phyloP scores from a whole-genome alignment of 2,329 filamentous ascomycete species.

The Scytalidium lignicola region DNA sequence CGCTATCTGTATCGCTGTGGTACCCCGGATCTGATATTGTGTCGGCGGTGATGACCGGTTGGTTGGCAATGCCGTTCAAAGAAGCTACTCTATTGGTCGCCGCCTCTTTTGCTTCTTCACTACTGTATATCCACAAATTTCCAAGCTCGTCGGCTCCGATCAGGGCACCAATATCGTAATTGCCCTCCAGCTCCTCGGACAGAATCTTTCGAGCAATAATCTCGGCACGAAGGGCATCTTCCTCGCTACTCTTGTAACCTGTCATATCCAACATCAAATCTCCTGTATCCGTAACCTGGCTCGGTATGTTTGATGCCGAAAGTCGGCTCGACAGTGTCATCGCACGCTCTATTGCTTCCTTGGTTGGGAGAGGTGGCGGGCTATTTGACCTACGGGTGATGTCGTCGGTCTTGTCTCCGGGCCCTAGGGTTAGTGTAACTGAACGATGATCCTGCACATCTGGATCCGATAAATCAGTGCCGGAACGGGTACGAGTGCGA shows the following conservation, averaged over 20 bases:
- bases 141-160: slow-evolving; percentile 94
- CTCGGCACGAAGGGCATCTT: slow-evolving; percentile 86
- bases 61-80: slow-evolving; percentile 38
- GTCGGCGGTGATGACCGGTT: slow-evolving; percentile 41
- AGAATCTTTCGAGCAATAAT: slow-evolving; percentile 90
- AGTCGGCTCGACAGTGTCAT: slow-evolving; percentile 81
- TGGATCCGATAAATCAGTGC: slow-evolving; percentile 22
- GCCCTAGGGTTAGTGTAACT: slow-evolving; percentile 32
- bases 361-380: slow-evolving; percentile 65
- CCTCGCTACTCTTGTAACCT: slow-evolving; percentile 89
- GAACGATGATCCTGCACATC: slow-evolving; percentile 33
- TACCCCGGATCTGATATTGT: slow-evolving; percentile 90
- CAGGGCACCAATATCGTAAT: slow-evolving; percentile 91
- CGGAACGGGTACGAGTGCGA: slow-evolving; percentile 25
- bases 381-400: slow-evolving; percentile 61
- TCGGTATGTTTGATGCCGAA: slow-evolving; percentile 85
- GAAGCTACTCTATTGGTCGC: slow-evolving; percentile 61
- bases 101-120: slow-evolving; percentile 89
- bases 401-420: slow-evolving; percentile 20
- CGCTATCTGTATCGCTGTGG: slow-evolving; percentile 77
- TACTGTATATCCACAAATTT: slow-evolving; percentile 99
- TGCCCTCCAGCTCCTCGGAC: slow-evolving; percentile 86
- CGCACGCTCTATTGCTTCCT: slow-evolving; percentile 78
- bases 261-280: slow-evolving; percentile 99
- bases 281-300: slow-evolving; percentile 83